Evolutionary conservation across 2,329 filamentous ascomycete species (phyloP).

Genomic region (Calonectria montana): DNA sequence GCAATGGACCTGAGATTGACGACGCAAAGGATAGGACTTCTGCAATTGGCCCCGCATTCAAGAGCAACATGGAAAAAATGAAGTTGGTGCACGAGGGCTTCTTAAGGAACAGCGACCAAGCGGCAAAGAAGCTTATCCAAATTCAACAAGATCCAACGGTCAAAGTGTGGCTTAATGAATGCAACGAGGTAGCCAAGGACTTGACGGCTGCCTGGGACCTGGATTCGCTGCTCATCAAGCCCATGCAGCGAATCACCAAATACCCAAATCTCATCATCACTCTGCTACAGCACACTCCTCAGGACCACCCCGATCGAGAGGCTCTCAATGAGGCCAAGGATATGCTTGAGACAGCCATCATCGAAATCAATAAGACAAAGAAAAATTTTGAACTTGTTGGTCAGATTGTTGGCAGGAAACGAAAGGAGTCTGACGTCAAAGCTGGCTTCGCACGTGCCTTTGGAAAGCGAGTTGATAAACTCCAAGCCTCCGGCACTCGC

Average conservation of each 20-base stretch:
- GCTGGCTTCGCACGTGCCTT: slow-evolving; percentile 90
- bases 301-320: slow-evolving; percentile 84
- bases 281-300: slow-evolving; percentile 81
- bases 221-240: slow-evolving; percentile 96
- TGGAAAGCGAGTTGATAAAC: slow-evolving; percentile 87
- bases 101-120: slow-evolving; percentile 71
- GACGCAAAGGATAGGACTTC: slow-evolving; percentile 66
- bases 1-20: slow-evolving; percentile 55
- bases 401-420: slow-evolving; percentile 85
- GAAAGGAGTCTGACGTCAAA: slow-evolving; percentile 89
- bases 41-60: slow-evolving; percentile 64
- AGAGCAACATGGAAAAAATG: slow-evolving; percentile 69
- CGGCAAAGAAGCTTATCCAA: slow-evolving; percentile 69
- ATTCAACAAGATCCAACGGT: slow-evolving; percentile 73
- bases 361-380: slow-evolving; percentile 95
- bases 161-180: slow-evolving; percentile 91
- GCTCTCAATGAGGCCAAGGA: slow-evolving; percentile 67
- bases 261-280: slow-evolving; percentile 89
- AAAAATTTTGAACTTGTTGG: slow-evolving; percentile 94
- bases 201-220: slow-evolving; percentile 95
- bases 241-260: slow-evolving; percentile 93
- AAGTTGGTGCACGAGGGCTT: slow-evolving; percentile 71
- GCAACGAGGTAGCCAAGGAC: slow-evolving; percentile 90
- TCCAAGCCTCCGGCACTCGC: slow-evolving; percentile 71
- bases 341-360: slow-evolving; percentile 73